Evolutionary conservation across 495 filamentous ascomycete species (phyloP), one percentile per base, ranked within the genome.

Genomic region (Penicillium verhagenii): DNA sequence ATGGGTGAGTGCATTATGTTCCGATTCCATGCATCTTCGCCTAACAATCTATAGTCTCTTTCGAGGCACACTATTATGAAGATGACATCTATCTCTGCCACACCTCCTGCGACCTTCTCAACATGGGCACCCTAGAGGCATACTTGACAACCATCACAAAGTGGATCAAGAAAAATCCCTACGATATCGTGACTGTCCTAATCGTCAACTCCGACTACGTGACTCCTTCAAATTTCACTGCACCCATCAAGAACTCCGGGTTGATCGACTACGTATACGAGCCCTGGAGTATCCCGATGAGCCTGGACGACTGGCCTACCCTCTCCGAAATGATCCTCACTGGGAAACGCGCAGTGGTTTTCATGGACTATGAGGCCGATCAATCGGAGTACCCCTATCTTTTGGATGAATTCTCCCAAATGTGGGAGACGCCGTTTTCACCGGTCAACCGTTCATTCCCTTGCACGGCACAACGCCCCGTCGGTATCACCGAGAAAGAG

Each of bases 151-250:
- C 71, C 9, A 86, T 97, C 19, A 77, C 76, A 40, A 61, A 70
- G 43, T 97, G 93, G 93, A 82, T 97, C 18, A 72, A 73, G 5
- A 64, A 69, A 2, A 84, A 97, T 60, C 91, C 90, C 1, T 94
- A 90, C 68, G 92, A 97, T 57, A 87, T 96, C 6, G 83, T 97
- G 18, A 96, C 92, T 2, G 82, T 96, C 48, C 73, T 97, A 10
- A 81, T 97, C 42, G 90, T 87, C 14, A 97, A 97, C 69, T 84
- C 79, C 54, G 90, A 94, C 73, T 86, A 74, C 48, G 77, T 84
- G 10, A 62, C 72, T 16, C 82, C 89, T n/a, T 71, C 65, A 11
- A 80, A 84, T 49, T 92, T 83, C 66, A 81, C 69, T n/a, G 68
- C 58, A 1, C 79, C 83, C 3, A 80, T 97, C 58, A 67, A 87